Evolutionary conservation across 345 rosid species (phyloP).

Genomic region (Psidium friedrichsthalianum): DNA sequence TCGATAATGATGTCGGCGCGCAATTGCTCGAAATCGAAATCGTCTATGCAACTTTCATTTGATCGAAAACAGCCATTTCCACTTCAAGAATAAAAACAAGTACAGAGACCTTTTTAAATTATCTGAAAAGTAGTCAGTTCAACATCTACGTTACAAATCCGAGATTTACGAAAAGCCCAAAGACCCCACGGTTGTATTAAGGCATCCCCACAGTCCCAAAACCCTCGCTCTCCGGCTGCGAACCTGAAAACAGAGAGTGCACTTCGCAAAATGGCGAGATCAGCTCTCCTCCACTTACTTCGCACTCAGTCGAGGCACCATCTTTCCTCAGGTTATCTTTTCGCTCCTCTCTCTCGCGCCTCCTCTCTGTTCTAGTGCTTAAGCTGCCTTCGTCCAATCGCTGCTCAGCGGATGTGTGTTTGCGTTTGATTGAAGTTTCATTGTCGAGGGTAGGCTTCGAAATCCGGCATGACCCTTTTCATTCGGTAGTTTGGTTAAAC

Average conservation of each 20-base stretch:
- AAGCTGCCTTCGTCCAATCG: background rate
- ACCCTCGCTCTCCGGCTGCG: background rate
- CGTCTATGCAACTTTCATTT: background rate
- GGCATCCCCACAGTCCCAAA: background rate
- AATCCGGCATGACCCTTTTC: background rate
- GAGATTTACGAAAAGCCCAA: background rate
- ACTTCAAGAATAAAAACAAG: background rate
- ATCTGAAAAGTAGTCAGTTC: background rate
- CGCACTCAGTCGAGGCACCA: constrained; percentile 32
- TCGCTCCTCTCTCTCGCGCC: background rate
- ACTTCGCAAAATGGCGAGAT: constrained; percentile 38
- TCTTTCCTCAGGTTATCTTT: constrained; percentile 39
- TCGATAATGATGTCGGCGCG: background rate
- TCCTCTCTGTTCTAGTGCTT: background rate
- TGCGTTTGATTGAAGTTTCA: background rate
- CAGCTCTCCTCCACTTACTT: constrained; percentile 39
- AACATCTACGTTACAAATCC: background rate
- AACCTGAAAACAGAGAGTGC: background rate
- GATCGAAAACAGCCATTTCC: background rate
- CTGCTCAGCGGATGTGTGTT: background rate
- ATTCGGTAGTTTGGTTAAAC: background rate
- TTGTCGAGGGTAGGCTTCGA: background rate
- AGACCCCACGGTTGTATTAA: background rate
- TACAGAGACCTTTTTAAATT: background rate
- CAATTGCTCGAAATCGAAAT: background rate